These are phyloP conservation scores for Avena insularis DNA, from an alignment of 176 grass and related monocot genomes.

Conservation along the genomic window DNA sequence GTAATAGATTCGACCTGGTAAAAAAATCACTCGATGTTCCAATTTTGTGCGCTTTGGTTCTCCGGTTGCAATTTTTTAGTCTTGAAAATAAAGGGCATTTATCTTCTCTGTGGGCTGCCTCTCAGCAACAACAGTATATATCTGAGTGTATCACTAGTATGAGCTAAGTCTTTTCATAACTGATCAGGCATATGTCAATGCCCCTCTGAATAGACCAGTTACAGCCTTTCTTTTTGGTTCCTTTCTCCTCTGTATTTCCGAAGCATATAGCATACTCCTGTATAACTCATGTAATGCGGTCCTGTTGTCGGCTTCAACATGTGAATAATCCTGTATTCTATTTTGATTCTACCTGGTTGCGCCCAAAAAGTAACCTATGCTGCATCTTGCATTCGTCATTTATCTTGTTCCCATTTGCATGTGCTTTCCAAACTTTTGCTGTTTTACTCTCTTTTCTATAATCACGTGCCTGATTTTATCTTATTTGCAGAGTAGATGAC, in stretches of 20 bases:
- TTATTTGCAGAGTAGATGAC: constrained; percentile 10
- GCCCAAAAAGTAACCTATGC: not conserved
- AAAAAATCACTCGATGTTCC: not conserved
- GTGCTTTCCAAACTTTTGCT: constrained; percentile 7
- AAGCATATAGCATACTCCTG: not conserved
- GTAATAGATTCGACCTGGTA: not conserved
- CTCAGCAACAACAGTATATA: not conserved
- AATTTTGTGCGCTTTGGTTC: not conserved
- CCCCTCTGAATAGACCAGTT: constrained; percentile 3
- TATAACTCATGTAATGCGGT: not conserved
- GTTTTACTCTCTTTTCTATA: not conserved
- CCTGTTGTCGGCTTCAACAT: not conserved
- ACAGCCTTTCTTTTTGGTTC: not conserved
- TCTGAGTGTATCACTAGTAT: not conserved
- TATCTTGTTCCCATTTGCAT: not conserved
- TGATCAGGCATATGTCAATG: not conserved
- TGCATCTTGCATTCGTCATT: not conserved
- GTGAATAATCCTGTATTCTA: not conserved
- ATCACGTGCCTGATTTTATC: not conserved
- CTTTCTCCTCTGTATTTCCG: constrained; percentile 3
- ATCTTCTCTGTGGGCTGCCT: not conserved
- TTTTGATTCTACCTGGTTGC: not conserved
- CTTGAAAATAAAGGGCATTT: constrained; percentile 2
- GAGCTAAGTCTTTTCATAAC: not conserved
- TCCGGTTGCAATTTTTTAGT: not conserved